Base-by-base conservation (phyloP, 345 rosid genomes). In the Dipteronia sinensis region DNA sequence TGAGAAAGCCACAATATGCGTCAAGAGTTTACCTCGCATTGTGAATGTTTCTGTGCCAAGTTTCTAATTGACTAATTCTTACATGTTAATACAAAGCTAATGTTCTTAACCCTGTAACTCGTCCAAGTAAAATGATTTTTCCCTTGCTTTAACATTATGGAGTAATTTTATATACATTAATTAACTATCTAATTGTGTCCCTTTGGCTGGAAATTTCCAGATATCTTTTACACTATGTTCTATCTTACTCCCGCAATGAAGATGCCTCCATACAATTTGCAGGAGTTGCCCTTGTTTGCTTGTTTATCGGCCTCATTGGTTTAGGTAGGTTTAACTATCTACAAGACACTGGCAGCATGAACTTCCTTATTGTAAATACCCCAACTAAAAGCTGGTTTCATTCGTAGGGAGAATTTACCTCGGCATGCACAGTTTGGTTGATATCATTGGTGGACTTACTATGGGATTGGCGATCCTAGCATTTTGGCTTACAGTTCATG, bases 351-450 rank as follows among this genome's bases (percentile, higher is more conserved):
- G 58, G 22, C 46, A 4, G 49, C 68, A 17, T 34, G 29, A 56
- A 51, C 65, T 77, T 77, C 70, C 53, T 70, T 47, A 0, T 22
- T 34, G 47, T 66, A n/a, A 68, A 44, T 72, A 31, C 51, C 49
- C 3, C 13, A 58, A 66, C 69, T 76, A 69, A 81, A 72, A 70
- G 47, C 42, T 67, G 71, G n/a, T 87, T 79, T 89, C 40, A 79
- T 85, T 89, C 83, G 67, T 80, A 96, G 99, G 98, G 86, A 92
- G 99, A 87, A 86, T 96, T 69, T 96, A 94, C 92, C 95, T 96
- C 17, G 99, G 99, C 74, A 96, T 96, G 99, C 99, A 96, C 88
- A 92, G 98, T 81, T 82, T 90, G 80, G 77, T 94, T 10, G 99
- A 96, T 80, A 76, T 96, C 83, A 67, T 92, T 0, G 85, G 91